A percentile compares a stretch with the other conserved stretches of the same genome.
These are phyloP conservation scores for Cryphonectria nitschkei DNA, from an alignment of 2,329 filamentous ascomycete genomes.

Conservation along the genomic window DNA sequence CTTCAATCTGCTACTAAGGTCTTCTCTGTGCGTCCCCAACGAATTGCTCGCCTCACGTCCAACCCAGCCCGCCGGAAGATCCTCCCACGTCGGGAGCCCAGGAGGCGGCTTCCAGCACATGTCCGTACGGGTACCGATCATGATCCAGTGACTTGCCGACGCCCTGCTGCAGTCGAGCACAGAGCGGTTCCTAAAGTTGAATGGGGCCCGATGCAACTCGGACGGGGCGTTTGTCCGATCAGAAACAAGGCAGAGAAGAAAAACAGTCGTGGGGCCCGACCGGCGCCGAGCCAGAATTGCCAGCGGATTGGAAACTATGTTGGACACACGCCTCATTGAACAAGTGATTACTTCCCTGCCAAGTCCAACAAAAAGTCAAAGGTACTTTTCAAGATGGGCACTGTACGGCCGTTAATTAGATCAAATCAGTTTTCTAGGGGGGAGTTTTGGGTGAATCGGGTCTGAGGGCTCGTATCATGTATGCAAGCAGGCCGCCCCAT, in stretches of 20 bases:
- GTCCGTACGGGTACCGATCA: neutral
- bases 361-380: neutral
- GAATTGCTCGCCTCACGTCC: neutral
- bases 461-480: neutral
- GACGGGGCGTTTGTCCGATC: constrained; percentile 3
- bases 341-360: neutral
- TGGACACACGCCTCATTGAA: neutral
- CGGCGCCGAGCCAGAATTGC: neutral
- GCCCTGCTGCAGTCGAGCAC: neutral
- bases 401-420: constrained; percentile 23
- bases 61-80: neutral
- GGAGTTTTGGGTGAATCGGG: constrained; percentile 14
- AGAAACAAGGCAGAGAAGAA: neutral
- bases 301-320: neutral
- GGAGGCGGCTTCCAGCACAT: constrained; percentile 18
- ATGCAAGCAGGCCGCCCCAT: neutral
- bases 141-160: constrained; percentile 19
- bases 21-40: constrained; percentile 4
- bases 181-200: neutral
- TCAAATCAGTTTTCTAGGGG: constrained; percentile 1
- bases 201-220: neutral
- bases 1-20: constrained; percentile 1
- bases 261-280: neutral
- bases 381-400: constrained; percentile 1
- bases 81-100: neutral